Conservation (phyloP, 2,329 filamentous ascomycete genomes). For the Eurotiales sp. region DNA sequence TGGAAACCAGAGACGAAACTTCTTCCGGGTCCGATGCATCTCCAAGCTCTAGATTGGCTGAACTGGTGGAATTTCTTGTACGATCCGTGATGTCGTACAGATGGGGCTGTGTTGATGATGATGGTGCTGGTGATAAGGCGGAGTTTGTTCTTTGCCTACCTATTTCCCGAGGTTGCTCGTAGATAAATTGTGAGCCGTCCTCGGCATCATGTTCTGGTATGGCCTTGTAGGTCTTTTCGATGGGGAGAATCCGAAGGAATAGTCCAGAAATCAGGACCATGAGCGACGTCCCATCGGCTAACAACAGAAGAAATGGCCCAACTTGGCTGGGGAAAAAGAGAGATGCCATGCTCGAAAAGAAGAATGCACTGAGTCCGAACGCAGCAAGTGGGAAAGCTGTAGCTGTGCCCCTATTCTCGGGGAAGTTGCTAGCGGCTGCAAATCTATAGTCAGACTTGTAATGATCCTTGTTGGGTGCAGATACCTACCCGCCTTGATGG, state of each 20-base stretch:
- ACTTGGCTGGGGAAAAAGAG: slow-evolving; percentile 80
- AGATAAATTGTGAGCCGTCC: slow-evolving; percentile 7
- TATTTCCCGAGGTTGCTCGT: slow-evolving; percentile 30
- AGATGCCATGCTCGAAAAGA: slow-evolving; percentile 79
- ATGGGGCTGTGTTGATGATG: slow-evolving; percentile 29
- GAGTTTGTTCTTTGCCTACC: slow-evolving; percentile 34
- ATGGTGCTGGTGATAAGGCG: slow-evolving; percentile 24
- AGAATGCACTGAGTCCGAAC: slow-evolving; percentile 92
- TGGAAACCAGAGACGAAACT: slow-evolving; percentile 75
- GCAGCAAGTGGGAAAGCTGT: slow-evolving; percentile 90
- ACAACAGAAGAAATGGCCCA: slow-evolving; percentile 71
- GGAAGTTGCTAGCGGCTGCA: slow-evolving; percentile 83
- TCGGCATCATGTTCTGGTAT: slow-evolving; percentile 35
- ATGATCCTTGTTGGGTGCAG: background rate
- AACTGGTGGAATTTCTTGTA: slow-evolving; percentile 11
- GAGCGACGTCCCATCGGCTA: slow-evolving; percentile 73
- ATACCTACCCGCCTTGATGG: slow-evolving; percentile 67
- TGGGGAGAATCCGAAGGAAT: slow-evolving; percentile 73
- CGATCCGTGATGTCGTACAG: slow-evolving; percentile 3
- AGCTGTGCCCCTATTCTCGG: slow-evolving; percentile 82
- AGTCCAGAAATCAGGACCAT: slow-evolving; percentile 76
- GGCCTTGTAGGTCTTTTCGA: slow-evolving; percentile 43
- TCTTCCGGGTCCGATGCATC: slow-evolving; percentile 57
- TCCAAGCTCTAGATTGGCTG: slow-evolving; percentile 12
- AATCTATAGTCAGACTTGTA: slow-evolving; percentile 5